A percentile compares a stretch with the other conserved stretches of the same genome.
phyloP scores from a whole-genome alignment of 2,329 filamentous ascomycete species.

The Paramyrothecium roridum region DNA sequence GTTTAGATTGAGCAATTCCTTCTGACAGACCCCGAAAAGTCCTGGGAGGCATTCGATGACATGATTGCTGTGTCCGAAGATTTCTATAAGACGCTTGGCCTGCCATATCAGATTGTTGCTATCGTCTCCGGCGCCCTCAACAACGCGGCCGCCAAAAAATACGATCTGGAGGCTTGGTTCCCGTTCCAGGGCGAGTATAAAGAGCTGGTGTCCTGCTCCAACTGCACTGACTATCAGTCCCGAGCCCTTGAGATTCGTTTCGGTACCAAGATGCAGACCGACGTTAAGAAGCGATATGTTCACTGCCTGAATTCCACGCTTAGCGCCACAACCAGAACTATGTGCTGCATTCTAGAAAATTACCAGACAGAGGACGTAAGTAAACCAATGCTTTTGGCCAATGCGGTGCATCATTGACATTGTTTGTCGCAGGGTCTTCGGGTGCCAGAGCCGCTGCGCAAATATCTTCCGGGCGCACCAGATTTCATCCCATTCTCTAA shows the following conservation, averaged over 20 bases:
- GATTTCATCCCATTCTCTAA: slow-evolving; percentile 88
- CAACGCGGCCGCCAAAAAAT: slow-evolving; percentile 76
- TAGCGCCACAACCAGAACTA: slow-evolving; percentile 84
- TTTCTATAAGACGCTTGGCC: slow-evolving; percentile 85
- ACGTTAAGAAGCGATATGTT: slow-evolving; percentile 84
- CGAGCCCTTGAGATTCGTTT: slow-evolving; percentile 90
- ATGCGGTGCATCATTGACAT: background rate
- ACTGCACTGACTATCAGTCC: slow-evolving; percentile 97
- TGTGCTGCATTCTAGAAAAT: slow-evolving; percentile 96
- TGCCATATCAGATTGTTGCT: slow-evolving; percentile 88
- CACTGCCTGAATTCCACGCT: slow-evolving; percentile 90
- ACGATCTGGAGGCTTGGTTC: slow-evolving; percentile 95
- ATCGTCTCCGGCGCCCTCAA: slow-evolving; percentile 97
- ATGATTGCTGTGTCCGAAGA: slow-evolving; percentile 92
- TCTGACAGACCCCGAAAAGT: slow-evolving; percentile 80
- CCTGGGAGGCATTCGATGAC: slow-evolving; percentile 87
- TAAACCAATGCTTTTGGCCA: slow-evolving; percentile 10
- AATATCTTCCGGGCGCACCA: slow-evolving; percentile 85
- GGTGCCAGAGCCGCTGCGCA: slow-evolving; percentile 79
- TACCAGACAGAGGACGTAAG: slow-evolving; percentile 84
- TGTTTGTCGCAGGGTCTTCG: slow-evolving; percentile 58
- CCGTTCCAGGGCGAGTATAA: slow-evolving; percentile 97
- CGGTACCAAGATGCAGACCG: slow-evolving; percentile 81
- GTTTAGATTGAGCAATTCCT: slow-evolving; percentile 69
- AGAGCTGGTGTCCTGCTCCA: slow-evolving; percentile 94